Base-by-base conservation (phyloP, 1,139 yeast genomes). In the Lodderomyces beijingensis region DNA sequence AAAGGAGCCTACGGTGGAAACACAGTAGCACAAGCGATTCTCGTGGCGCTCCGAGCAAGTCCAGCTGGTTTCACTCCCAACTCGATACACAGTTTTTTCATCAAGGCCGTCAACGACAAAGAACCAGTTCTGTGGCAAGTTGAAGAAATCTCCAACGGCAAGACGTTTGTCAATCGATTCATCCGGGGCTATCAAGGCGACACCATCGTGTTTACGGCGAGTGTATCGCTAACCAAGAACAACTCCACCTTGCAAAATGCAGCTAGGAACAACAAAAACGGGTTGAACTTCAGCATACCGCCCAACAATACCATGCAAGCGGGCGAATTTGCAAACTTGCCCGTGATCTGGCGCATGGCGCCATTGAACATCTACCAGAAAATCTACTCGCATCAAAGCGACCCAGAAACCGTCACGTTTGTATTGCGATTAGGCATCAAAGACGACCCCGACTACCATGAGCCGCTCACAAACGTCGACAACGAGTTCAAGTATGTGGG, bases 401-500 rank as follows among this genome's bases (percentile, higher is more conserved):
- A 33, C 14, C n/a, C 22, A 5, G 27, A 29, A 14, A 21, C 27
- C 9, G 21, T 31, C 11, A 45, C 71, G 16, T 68, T 59, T 47
- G 71, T 70, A 59, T 63, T 66, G 6, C 57, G 53, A 40, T 65
- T 65, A 45, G 67, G 65, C 35, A 62, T 56, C 12, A 49, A 46
- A 11, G 47, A 40, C 10, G 49, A 50, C 30, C 31, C 30, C 6
- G 36, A 40, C 4, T 33, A 30, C 17, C 28, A 46, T 31, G 35
- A 42, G 37, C 37, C 40, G 30, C 27, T 42, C 20, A 18, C 17
- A 1, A 40, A 40, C 14, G 27, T 36, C 10, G 38, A 36, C 8
- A 24, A 33, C 4, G 43, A 39, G 8, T 74, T 63, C 48, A 70
- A 77, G 40, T 77, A 72, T 49, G 77, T 72, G 16, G 85, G 83